phyloP scores from a whole-genome alignment of 2,329 filamentous ascomycete species.

The Pyricularia grisea region DNA sequence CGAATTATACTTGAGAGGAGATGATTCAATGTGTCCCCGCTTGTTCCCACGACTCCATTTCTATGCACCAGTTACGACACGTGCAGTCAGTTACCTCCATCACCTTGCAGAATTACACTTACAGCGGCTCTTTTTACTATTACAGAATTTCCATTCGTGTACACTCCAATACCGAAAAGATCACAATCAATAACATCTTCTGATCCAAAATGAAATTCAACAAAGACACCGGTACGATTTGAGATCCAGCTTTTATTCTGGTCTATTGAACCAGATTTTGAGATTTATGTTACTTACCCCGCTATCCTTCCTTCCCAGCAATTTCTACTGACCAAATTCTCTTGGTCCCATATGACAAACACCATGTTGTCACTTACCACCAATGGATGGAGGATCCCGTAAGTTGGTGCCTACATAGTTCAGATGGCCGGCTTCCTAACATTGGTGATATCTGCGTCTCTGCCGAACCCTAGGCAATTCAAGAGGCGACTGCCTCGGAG shows the following conservation, averaged over 20 bases:
- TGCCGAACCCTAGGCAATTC: constrained; percentile 51
- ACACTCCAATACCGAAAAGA: background rate
- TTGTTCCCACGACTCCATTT: background rate
- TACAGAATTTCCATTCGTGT: background rate
- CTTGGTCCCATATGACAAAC: constrained; percentile 73
- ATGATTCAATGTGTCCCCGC: background rate
- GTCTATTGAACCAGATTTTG: background rate
- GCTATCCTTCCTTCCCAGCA: constrained; percentile 33
- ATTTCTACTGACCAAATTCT: constrained; percentile 57
- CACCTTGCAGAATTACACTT: background rate
- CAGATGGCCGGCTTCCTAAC: background rate
- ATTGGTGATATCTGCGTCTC: background rate
- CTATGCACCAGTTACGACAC: background rate
- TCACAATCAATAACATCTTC: constrained; percentile 5
- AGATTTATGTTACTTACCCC: background rate
- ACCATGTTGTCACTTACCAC: constrained; percentile 78
- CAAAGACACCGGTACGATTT: constrained; percentile 27
- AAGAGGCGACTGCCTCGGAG: constrained; percentile 79
- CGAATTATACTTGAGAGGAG: no score
- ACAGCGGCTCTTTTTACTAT: background rate
- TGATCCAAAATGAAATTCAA: constrained; percentile 32
- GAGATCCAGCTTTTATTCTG: background rate
- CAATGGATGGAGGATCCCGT: constrained; percentile 84
- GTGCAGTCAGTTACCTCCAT: background rate
- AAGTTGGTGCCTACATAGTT: constrained; percentile 11